Evolutionary conservation across 306 rosid genomes (phyloP).

Genomic region (peach (Prunus persica)): Prunus_persica_NCBIv2 NC_034011.1:6889001-6889500

Average conservation of each 20-base stretch:
- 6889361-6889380: conserved; percentile 16
- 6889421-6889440: conserved; percentile 11
- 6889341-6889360: conserved; percentile 13
- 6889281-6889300: conserved; percentile 20
- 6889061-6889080: conserved; percentile 7
- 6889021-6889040: neutral
- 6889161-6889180: conserved; percentile 18
- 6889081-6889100: neutral
- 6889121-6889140: conserved; percentile 26
- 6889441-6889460: conserved; percentile 26
- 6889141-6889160: conserved; percentile 14
- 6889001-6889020: neutral
- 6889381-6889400: conserved; percentile 16
- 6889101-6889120: conserved; percentile 18
- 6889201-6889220: conserved; percentile 7
- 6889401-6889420: conserved; percentile 16
- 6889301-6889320: conserved; percentile 8
- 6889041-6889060: conserved; percentile 12
- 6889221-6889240: conserved; percentile 10
- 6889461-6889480: conserved; percentile 10
- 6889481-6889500: conserved; percentile 11
- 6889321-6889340: conserved; percentile 21
- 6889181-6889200: conserved; percentile 21
- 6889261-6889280: conserved; percentile 28
- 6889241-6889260: conserved; percentile 11